Percentiles rank a stretch among this genome's conserved stretches.
Conservation (phyloP, 805 yeast species). For the Hanseniaspora occidentalis region DNA sequence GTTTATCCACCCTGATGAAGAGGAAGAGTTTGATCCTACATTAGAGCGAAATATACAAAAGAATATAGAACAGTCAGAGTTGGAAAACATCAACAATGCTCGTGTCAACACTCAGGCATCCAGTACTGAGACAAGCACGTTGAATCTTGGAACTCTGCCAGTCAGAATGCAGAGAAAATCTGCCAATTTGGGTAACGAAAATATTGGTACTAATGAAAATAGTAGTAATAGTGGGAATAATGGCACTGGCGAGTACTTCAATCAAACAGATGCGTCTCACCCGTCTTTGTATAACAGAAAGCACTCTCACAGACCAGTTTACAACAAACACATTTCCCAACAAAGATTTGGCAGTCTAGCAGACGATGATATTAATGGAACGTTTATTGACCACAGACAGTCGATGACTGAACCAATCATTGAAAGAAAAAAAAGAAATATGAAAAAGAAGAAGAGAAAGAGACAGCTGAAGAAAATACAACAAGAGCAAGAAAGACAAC, state of each 20-base stretch:
- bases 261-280: not conserved
- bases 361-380: slow-evolving; percentile 7
- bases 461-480: slow-evolving; percentile 6
- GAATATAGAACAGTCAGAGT: not conserved
- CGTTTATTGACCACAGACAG: slow-evolving; percentile 8
- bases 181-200: too few relatives aligned
- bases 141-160: not conserved
- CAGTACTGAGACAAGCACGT: not conserved
- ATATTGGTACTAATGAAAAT: too few relatives aligned
- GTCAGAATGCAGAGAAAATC: too few relatives aligned
- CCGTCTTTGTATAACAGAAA: too few relatives aligned
- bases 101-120: not conserved
- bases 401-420: slow-evolving; percentile 7
- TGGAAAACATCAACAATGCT: not conserved
- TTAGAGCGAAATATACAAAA: too few relatives aligned
- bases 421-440: slow-evolving; percentile 5
- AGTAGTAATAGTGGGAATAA: not conserved
- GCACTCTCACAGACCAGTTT: not conserved
- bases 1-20: too few relatives aligned
- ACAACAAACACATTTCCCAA: not conserved
- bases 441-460: slow-evolving; percentile 10
- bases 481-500: slow-evolving; percentile 15
- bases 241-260: not conserved
- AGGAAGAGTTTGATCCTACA: too few relatives aligned
- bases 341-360: not conserved